Conservation (phyloP, 2,329 filamentous ascomycete genomes). For the Pyrenophora teres region DNA sequence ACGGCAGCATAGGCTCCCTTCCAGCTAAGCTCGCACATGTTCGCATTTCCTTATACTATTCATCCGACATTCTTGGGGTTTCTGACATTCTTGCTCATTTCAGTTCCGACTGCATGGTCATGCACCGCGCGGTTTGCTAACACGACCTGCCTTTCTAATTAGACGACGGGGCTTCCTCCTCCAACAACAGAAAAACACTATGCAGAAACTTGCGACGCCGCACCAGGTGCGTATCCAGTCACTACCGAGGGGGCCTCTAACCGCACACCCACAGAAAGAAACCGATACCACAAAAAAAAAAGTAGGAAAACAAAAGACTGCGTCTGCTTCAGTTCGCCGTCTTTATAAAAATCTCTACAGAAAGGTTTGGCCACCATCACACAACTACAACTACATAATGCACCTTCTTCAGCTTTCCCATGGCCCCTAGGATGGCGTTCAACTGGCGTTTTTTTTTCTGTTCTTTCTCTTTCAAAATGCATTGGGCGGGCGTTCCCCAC, state of each 20-base stretch:
- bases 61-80: constrained; percentile 18
- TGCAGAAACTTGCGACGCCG: neutral
- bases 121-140: constrained; percentile 11
- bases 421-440: neutral
- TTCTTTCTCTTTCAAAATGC: constrained; percentile 4
- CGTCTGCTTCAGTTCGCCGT: neutral
- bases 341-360: constrained; percentile 16
- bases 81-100: constrained; percentile 31
- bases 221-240: constrained; percentile 22
- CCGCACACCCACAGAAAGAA: constrained; percentile 14
- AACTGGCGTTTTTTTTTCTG: constrained; percentile 2
- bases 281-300: constrained; percentile 29
- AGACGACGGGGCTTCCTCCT: neutral
- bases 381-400: constrained; percentile 7
- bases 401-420: neutral
- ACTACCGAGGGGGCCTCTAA: constrained; percentile 20
- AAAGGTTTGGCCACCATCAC: constrained; percentile 15
- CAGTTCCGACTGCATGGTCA: constrained; percentile 32
- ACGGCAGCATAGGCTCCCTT: constrained; percentile 36
- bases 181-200: neutral
- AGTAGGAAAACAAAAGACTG: constrained; percentile 31
- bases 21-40: constrained; percentile 40
- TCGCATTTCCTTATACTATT: constrained; percentile 24
- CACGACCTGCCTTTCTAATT: constrained; percentile 16
- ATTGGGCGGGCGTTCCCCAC: constrained; percentile 13